Evolutionary conservation across 768 basidiomycete genomes (phyloP).

Genomic region (Asterophora parasitica): DNA sequence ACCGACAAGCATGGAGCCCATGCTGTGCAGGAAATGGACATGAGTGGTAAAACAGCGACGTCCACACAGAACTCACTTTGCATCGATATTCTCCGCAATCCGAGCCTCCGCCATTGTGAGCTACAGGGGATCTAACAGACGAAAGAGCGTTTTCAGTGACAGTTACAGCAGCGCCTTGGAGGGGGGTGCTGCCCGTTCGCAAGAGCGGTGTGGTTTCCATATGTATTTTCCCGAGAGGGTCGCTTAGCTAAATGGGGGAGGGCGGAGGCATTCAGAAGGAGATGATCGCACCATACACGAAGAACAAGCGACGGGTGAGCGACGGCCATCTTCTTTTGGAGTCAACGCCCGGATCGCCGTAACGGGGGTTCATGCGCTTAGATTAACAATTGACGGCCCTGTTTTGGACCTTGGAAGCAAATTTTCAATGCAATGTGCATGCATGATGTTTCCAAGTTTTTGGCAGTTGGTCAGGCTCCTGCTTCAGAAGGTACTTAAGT

Average conservation of each 20-base stretch:
- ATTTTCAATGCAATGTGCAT: no score
- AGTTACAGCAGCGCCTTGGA: neutral
- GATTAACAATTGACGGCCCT: neutral
- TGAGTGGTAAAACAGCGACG: neutral
- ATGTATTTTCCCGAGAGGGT: neutral
- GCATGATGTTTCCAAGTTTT: no score
- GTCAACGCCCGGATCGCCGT: neutral
- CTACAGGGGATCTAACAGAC: neutral
- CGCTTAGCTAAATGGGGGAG: neutral
- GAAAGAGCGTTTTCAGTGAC: slow-evolving; percentile 1
- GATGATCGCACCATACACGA: neutral
- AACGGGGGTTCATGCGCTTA: neutral
- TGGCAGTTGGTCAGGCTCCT: no score
- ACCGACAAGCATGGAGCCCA: slow-evolving; percentile 18
- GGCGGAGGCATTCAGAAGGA: neutral
- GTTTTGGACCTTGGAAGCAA: no score
- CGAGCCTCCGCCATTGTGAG: slow-evolving; percentile 3
- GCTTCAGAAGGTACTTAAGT: no score
- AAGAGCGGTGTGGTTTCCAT: neutral
- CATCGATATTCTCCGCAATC: slow-evolving; percentile 7
- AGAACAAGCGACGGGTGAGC: neutral
- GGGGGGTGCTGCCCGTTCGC: neutral
- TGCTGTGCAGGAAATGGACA: slow-evolving; percentile 6
- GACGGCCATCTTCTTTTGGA: neutral
- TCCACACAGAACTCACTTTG: slow-evolving; percentile 10